phyloP scores from a whole-genome alignment of 1,284 basidiomycete species.

The Spongispora temasekensis region DNA sequence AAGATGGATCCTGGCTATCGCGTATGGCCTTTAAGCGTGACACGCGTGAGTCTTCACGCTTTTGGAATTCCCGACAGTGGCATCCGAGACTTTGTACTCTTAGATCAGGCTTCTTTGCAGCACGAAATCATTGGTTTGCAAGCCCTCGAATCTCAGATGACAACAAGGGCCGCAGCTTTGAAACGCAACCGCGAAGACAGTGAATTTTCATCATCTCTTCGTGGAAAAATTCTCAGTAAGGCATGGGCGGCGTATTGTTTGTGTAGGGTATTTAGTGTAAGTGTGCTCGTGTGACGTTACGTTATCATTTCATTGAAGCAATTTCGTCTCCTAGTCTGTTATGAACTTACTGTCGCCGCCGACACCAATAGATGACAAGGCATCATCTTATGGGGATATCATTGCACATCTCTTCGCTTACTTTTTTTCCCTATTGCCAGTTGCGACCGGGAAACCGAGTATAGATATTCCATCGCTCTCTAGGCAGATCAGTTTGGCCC shows the following conservation, averaged over 20 bases:
- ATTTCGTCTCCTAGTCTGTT: slow-evolving; percentile 45
- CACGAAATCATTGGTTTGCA: slow-evolving; percentile 66
- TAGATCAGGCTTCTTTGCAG: slow-evolving; percentile 31
- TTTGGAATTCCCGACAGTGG: slow-evolving; percentile 1
- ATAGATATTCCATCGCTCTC: slow-evolving; percentile 50
- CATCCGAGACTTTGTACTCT: slow-evolving; percentile 7
- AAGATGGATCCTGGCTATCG: slow-evolving; percentile 31
- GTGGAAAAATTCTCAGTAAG: slow-evolving; percentile 51
- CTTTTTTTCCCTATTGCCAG: slow-evolving; percentile 48
- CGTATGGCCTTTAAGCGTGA: slow-evolving; percentile 35
- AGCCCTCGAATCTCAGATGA: slow-evolving; percentile 71
- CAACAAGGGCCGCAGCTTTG: slow-evolving; percentile 53
- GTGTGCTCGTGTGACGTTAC: slow-evolving; percentile 33
- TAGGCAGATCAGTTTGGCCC: slow-evolving; percentile 65
- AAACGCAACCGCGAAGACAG: slow-evolving; percentile 49
- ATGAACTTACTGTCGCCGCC: slow-evolving; percentile 56
- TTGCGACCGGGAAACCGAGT: slow-evolving; percentile 15
- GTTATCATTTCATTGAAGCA: slow-evolving; percentile 14
- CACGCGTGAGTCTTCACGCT: slow-evolving; percentile 24
- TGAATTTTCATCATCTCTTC: slow-evolving; percentile 54
- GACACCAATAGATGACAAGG: slow-evolving; percentile 36
- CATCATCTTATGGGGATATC: slow-evolving; percentile 55
- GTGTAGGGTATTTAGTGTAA: slow-evolving; percentile 61
- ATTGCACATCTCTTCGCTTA: slow-evolving; percentile 58
- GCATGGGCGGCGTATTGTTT: slow-evolving; percentile 70